Evolutionary conservation across 2,329 filamentous ascomycete species (phyloP).

Genomic region (Nannizzia gypsea): DNA sequence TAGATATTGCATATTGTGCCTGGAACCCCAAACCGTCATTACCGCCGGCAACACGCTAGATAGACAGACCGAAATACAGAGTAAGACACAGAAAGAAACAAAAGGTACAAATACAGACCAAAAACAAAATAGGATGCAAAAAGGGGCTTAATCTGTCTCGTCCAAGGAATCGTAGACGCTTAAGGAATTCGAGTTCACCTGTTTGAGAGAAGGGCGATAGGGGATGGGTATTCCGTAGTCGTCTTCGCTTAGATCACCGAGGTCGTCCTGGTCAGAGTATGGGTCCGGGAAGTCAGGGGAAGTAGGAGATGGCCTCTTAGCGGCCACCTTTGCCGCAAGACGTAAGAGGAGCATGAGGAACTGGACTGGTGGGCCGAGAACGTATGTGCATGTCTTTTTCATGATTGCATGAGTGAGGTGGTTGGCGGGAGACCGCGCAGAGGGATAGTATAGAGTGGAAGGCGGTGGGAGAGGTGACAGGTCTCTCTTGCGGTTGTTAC

Average conservation of each 20-base stretch:
- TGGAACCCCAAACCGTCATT: neutral
- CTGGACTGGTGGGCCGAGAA: constrained; percentile 69
- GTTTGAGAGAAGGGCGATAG: constrained; percentile 1
- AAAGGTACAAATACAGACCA: neutral
- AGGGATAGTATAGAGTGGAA: constrained; percentile 48
- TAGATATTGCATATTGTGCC: neutral
- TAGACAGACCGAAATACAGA: neutral
- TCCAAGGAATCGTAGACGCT: neutral
- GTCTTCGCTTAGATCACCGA: constrained; percentile 42
- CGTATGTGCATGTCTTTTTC: constrained; percentile 62
- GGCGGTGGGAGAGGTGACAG: constrained; percentile 57
- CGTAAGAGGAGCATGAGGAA: constrained; percentile 68
- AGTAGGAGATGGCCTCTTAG: constrained; percentile 24
- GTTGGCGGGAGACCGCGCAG: constrained; percentile 35
- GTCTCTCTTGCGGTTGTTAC: constrained; percentile 44
- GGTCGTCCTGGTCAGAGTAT: constrained; percentile 13
- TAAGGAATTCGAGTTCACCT: constrained; percentile 1
- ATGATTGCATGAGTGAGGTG: constrained; percentile 54
- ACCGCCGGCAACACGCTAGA: neutral
- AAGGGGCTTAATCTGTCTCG: neutral
- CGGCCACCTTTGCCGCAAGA: constrained; percentile 63
- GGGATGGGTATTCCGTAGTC: constrained; percentile 44
- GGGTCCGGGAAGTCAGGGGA: constrained; percentile 19
- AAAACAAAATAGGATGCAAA: neutral
- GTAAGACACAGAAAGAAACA: neutral